Conservation (phyloP, 2,329 filamentous ascomycete species). For the Fusarium veterinarium region DNA sequence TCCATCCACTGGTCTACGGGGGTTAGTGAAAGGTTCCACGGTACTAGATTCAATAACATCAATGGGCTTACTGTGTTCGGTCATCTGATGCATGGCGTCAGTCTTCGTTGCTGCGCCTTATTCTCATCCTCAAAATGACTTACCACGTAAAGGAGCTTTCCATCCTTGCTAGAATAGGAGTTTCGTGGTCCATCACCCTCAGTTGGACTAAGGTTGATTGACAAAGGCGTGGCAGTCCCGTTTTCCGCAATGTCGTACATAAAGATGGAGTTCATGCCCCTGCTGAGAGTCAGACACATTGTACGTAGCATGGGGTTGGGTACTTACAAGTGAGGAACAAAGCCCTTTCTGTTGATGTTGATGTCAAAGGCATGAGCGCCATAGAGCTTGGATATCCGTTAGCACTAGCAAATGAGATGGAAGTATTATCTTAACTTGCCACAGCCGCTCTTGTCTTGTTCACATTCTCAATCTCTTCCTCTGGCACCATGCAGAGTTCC, state of each 20-base stretch:
- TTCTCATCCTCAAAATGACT: neutral
- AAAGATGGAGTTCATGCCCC: slow-evolving; percentile 5
- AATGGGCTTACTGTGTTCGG: neutral
- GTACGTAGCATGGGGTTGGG: fast-evolving
- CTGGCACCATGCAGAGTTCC: neutral
- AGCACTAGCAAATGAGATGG: neutral
- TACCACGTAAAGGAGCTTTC: slow-evolving; percentile 8
- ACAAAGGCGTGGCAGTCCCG: neutral
- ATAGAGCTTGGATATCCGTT: neutral
- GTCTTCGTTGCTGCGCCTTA: neutral
- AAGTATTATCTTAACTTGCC: neutral
- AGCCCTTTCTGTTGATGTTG: slow-evolving; percentile 4
- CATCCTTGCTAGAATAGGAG: slow-evolving; percentile 1
- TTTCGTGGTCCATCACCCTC: slow-evolving; percentile 6
- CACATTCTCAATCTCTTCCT: neutral
- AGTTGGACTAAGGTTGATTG: neutral
- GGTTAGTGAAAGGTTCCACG: neutral
- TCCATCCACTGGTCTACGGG: neutral
- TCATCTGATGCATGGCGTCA: neutral
- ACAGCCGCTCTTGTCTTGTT: slow-evolving; percentile 8
- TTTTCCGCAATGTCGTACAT: slow-evolving; percentile 16
- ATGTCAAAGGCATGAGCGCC: slow-evolving; percentile 6
- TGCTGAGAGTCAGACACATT: fast-evolving
- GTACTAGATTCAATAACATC: neutral
- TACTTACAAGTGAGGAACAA: neutral